Conservation (phyloP, 352 stramenopile species). For the Globisporangium rhizosaccharum region DNA sequence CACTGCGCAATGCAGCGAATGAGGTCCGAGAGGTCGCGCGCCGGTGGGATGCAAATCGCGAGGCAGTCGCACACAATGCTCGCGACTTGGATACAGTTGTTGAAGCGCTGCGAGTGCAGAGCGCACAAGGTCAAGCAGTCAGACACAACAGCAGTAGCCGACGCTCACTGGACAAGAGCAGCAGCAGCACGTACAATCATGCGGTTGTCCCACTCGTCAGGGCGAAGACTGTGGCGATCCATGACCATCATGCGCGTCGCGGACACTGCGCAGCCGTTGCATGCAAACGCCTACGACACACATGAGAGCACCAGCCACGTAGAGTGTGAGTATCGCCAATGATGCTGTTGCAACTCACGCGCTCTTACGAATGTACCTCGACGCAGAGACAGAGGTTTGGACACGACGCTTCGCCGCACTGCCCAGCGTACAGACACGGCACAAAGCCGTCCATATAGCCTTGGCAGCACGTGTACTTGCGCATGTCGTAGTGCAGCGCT, state of each 20-base stretch:
- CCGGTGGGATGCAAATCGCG: slow-evolving; percentile 63
- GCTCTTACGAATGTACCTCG: slow-evolving; percentile 40
- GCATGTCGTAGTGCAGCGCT: slow-evolving; percentile 89
- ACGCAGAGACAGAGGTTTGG: slow-evolving; percentile 89
- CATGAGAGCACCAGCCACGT: neutral
- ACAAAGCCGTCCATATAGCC: slow-evolving; percentile 90
- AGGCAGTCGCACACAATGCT: slow-evolving; percentile 76
- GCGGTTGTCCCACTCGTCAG: slow-evolving; percentile 92
- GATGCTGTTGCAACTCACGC: neutral
- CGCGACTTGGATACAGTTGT: slow-evolving; percentile 89
- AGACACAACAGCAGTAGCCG: slow-evolving; percentile 1
- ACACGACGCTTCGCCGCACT: slow-evolving; percentile 82
- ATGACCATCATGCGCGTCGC: slow-evolving; percentile 89
- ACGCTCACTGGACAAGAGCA: too few species aligned
- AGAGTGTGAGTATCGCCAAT: neutral
- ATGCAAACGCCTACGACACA: slow-evolving; percentile 47
- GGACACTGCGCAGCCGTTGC: slow-evolving; percentile 87
- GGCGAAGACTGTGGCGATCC: slow-evolving; percentile 84
- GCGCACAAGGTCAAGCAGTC: slow-evolving; percentile 7
- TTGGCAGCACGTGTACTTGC: slow-evolving; percentile 92
- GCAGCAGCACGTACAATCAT: slow-evolving; percentile 72
- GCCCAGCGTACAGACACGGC: slow-evolving; percentile 79
- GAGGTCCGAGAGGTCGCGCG: slow-evolving; percentile 67
- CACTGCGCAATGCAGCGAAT: slow-evolving; percentile 88
- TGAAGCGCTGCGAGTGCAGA: slow-evolving; percentile 61